Percentiles rank a stretch among this genome's conserved stretches.
Conservation (phyloP, 139 green algal species). For the Coccomyxa sp. region DNA sequence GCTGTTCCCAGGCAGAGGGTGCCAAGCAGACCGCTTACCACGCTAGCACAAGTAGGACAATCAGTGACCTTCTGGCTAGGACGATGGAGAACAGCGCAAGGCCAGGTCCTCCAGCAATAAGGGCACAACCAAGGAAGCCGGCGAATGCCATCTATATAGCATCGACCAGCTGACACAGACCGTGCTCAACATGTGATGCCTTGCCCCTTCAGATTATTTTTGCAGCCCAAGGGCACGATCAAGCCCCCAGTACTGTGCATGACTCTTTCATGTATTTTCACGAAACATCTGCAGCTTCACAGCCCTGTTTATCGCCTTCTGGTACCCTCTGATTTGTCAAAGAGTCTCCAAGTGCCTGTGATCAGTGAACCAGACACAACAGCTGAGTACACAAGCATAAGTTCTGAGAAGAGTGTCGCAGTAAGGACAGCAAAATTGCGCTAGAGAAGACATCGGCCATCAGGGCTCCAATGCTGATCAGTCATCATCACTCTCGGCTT, state of each 20-base stretch:
- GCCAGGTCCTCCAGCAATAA: conserved; percentile 23
- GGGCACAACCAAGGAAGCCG: conserved; percentile 19
- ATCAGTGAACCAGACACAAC: too few relatives aligned
- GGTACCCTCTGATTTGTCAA: background rate
- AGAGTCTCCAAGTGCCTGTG: too few relatives aligned
- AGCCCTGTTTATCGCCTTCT: background rate
- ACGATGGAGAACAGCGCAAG: conserved; percentile 13
- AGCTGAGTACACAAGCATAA: too few relatives aligned
- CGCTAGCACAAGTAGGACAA: conserved; percentile 10
- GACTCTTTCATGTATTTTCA: too few relatives aligned
- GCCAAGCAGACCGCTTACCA: background rate
- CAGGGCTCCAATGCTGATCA: too few relatives aligned
- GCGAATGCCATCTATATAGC: background rate
- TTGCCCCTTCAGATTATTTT: background rate
- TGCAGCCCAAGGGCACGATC: background rate
- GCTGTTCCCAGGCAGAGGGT: background rate
- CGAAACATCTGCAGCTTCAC: background rate
- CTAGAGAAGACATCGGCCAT: too few relatives aligned
- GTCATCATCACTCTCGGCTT: too few relatives aligned
- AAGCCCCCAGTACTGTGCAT: too few relatives aligned
- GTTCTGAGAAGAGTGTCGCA: too few relatives aligned
- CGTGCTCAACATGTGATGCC: background rate
- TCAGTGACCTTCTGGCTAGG: conserved; percentile 28
- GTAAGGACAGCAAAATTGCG: too few relatives aligned
- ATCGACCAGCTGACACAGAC: background rate